Conservation (phyloP, 1,139 yeast species). For the Yamadazyma dushanensis region DNA sequence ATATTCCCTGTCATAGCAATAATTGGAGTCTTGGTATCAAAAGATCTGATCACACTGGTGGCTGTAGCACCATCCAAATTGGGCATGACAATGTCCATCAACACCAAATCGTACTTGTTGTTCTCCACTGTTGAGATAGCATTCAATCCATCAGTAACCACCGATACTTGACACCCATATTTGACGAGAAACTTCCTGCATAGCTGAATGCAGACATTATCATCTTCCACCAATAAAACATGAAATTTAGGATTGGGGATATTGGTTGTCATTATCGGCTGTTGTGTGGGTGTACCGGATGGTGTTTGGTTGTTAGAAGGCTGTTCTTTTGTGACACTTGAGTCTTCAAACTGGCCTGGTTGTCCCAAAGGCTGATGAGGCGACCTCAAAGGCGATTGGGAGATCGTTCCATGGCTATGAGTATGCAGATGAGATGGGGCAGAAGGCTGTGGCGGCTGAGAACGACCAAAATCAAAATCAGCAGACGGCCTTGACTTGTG, state of each 20-base stretch:
- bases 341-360: not conserved
- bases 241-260: constrained; percentile 53
- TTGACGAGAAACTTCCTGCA: constrained; percentile 78
- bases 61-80: constrained; percentile 94
- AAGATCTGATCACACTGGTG: constrained; percentile 78
- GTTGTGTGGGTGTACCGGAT: constrained; percentile 9
- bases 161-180: constrained; percentile 90
- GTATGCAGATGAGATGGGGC: constrained; percentile 5
- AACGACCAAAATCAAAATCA: not conserved
- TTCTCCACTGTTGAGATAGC: constrained; percentile 82
- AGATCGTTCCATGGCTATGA: constrained; percentile 2
- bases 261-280: constrained; percentile 28
- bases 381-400: constrained; percentile 17
- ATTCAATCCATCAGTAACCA: constrained; percentile 87
- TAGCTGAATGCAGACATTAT: constrained; percentile 75
- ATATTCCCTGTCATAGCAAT: constrained; percentile 94
- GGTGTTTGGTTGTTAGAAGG: not conserved
- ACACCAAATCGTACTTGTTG: constrained; percentile 74
- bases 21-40: constrained; percentile 82
- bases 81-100: constrained; percentile 96
- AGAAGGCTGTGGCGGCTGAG: constrained; percentile 3
- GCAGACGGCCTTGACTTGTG: not conserved
- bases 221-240: constrained; percentile 84
- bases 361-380: constrained; percentile 5
- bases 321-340: not conserved